Evolutionary conservation across 768 basidiomycete genomes (phyloP).

Genomic region (Mycena vitilis): DNA sequence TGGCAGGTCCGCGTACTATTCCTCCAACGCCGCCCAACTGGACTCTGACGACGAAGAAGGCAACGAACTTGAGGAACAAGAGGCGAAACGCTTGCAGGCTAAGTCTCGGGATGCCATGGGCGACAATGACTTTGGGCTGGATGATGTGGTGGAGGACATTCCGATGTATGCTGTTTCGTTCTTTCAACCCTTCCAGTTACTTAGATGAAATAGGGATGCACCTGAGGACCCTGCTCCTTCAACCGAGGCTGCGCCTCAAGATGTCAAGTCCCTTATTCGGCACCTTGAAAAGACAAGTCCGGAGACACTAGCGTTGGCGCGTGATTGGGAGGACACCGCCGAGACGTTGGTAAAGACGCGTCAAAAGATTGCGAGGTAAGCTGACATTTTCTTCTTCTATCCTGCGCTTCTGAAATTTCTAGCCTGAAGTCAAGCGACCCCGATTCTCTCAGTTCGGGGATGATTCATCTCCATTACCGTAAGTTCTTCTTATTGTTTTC

Average conservation of each 20-base stretch:
- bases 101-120: constrained; percentile 77
- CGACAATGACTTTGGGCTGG: constrained; percentile 89
- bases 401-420: constrained; percentile 8
- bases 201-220: constrained; percentile 46
- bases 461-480: constrained; percentile 92
- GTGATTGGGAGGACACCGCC: constrained; percentile 85
- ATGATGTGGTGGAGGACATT: constrained; percentile 59
- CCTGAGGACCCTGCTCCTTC: constrained; percentile 51
- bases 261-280: constrained; percentile 70
- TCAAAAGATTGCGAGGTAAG: constrained; percentile 67
- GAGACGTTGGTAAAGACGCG: constrained; percentile 63
- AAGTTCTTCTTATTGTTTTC: constrained; percentile 46
- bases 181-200: not conserved
- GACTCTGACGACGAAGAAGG: constrained; percentile 92
- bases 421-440: constrained; percentile 63
- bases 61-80: constrained; percentile 88
- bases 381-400: not conserved
- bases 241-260: constrained; percentile 56
- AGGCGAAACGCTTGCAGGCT: constrained; percentile 81
- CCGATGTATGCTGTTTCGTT: constrained; percentile 18
- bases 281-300: constrained; percentile 82
- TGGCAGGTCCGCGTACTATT: constrained; percentile 85
- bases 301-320: constrained; percentile 81
- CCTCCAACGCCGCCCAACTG: constrained; percentile 83
- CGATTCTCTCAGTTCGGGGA: constrained; percentile 70